Base-by-base conservation (phyloP, 352 stramenopile genomes). In the Globisporangium lucens region DNA sequence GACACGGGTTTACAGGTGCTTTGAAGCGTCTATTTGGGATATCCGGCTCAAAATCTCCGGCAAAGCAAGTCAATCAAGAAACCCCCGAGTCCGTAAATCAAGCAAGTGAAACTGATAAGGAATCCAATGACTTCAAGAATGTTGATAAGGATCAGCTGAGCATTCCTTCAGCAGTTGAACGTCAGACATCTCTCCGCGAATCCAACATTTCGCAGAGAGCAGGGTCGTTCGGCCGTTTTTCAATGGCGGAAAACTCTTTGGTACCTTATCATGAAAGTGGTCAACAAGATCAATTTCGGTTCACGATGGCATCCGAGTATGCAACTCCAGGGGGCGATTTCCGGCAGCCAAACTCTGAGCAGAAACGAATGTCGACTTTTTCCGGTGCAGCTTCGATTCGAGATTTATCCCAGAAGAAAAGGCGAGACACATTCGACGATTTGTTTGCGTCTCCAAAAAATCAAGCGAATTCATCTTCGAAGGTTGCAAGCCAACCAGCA, bases 11-110 rank as follows among this genome's bases (percentile, higher is more conserved):
- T 27, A 70, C 78, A 47, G 76, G 77, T 17, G 83, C 76, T 24
- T 53, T 93, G 0, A 91, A 91, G 69, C 74, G 85, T 0, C 86
- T 93, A 8, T 90, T 93, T 51, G 82, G 82, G 4, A 83, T 91
- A 53, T 74, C 70, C 0, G 60, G 62, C 24, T 69, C 68, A 3
- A 85, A 79, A 57, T 29, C 57, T 6, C 5, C 46, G 7, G 59
- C 27, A 10, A 66, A 62, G 12, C 36, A 12, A 22, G 9, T 17
- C 13, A 29, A 47, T 12, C 36, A 36, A 17, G 47, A 56, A 4
- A 36, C 24, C 4, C 10, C 35, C 20, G 33, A 3, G 2, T 15
- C 5, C 33, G 27, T 15, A 15, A 13, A 1, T 4, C 36, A 52
- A 61, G 13, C 58, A 9, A 22, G 5, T 35, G 38, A 20, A 30